Evolutionary conservation across 495 filamentous ascomycete genomes (phyloP), one percentile per base, ranked within the genome.

Genomic region (Penicillium nucicola): DNA sequence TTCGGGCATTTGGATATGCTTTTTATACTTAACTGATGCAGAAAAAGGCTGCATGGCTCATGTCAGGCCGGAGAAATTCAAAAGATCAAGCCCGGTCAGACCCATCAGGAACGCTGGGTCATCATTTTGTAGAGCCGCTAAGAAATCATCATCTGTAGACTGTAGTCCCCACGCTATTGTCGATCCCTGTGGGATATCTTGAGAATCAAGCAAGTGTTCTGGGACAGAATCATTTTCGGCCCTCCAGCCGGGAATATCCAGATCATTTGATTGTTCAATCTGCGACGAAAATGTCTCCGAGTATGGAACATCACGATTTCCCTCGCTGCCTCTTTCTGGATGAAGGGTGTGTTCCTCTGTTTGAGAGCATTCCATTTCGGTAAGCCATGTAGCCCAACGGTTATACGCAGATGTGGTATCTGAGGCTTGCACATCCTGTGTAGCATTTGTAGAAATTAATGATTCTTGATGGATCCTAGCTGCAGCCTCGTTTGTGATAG

Each of bases 61-160:
- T 22, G 55, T 57, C 12, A 61, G n/a, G 5, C 40, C 50, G 3
- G 50, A 58, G 11, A 63, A 56, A 34, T 65, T 50, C 12, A 65
- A 33, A 13, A 57, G 37, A 48, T 58, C 58, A 18, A 65, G 19
- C 6, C 61, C 61, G 23, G 58, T 62, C 19, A 65, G 37, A 1
- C 57, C 61, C 61, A 62, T 59, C 17, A 65, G 40, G 18, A 62
- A 56, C 1, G 59, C 40, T 12, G 52, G 56, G 13, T 63, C 57
- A 48, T 60, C 57, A 14, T 34, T 35, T 13, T 55, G 55, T 9
- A 61, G 31, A 9, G 20, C 51, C 1, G 47, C 42, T 11, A 50
- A 40, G 13, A 50, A 15, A 7, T 50, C 41, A 33, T 42, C 17
- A 1, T 45, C 48, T 9, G n/a, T 12, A 18, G 20, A 17, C 4